These are phyloP conservation scores for Cerioporus squamosus DNA, from an alignment of 1,284 basidiomycete genomes.

Conservation along the genomic window DNA sequence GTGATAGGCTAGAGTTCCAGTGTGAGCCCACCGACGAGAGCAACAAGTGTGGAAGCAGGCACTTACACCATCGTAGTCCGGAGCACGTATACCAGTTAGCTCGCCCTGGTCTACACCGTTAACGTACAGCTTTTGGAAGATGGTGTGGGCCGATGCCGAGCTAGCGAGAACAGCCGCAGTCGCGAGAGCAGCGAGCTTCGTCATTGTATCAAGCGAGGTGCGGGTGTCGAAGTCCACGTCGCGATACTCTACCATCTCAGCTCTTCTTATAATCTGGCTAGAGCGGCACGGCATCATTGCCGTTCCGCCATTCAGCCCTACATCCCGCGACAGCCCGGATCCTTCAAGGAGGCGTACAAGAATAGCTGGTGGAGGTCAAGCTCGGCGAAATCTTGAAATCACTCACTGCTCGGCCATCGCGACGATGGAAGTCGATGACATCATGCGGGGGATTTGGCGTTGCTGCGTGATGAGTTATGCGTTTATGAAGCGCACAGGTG, in stretches of 20 bases:
- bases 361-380: no score
- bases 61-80: constrained; percentile 34
- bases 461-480: background rate
- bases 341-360: background rate
- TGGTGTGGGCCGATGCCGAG: constrained; percentile 36
- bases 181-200: background rate
- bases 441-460: background rate
- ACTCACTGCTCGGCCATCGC: background rate
- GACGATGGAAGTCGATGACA: background rate
- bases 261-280: background rate
- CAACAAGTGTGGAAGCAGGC: background rate
- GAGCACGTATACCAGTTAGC: constrained; percentile 41
- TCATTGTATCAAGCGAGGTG: background rate
- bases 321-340: background rate
- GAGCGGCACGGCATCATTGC: background rate
- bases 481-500: background rate
- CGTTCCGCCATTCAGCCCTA: background rate
- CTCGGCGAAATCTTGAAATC: background rate
- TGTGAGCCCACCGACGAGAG: background rate
- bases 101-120: constrained; percentile 45
- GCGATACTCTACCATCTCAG: background rate
- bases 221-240: background rate
- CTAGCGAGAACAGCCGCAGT: background rate
- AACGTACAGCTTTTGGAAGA: constrained; percentile 41
- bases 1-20: constrained; percentile 48